Evolutionary conservation across 345 rosid species (phyloP), one percentile per base, ranked within the genome.

Genomic region (Aurinia saxatilis): DNA sequence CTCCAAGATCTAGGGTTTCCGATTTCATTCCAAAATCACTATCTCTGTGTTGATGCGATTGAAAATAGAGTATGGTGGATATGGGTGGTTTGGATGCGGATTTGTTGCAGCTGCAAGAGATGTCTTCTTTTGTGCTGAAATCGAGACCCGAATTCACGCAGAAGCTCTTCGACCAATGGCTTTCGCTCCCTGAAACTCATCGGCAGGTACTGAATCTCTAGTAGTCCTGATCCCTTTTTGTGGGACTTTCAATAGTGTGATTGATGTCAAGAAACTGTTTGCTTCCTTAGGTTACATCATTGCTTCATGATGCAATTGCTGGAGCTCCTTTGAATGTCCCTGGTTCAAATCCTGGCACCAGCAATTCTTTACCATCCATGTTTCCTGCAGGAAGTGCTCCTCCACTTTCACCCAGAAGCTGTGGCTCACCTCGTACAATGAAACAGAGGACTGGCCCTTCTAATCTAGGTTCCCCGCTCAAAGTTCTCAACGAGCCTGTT

Each of bases 331-430:
- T 93, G 75, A 90, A 82, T 75, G 84, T 77, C 21, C 58, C 81
- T 51, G 65, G 75, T 77, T 65, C 88, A 56, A 79, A 64, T 73
- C 55, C 83, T 71, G 70, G 81, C 37, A 25, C 84, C 2, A 76
- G 77, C 76, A 84, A 77, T 75, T 63, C 93, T 19, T 60, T 93
- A 67, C 99, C 99, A 10, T 93, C 99, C 39, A 81, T 93, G 86
- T 93, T 93, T 78, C 96, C 92, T 54, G 85, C 86, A 40, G 99
- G 96, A 52, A 87, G 95, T 68, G 83, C 96, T 18, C 99, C 99
- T 65, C 97, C 99, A 5, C 95, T 93, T 61, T 93, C 99, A 36
- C 99, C 99, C 2, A 82, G 97, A 51, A 93, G 95, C 66, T 58
- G 91, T 39, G 90, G 97, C 50, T 93, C 99, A 6, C 99, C 99